Base-by-base conservation (phyloP, 768 basidiomycete species). In the Clathrus columnatus region DNA sequence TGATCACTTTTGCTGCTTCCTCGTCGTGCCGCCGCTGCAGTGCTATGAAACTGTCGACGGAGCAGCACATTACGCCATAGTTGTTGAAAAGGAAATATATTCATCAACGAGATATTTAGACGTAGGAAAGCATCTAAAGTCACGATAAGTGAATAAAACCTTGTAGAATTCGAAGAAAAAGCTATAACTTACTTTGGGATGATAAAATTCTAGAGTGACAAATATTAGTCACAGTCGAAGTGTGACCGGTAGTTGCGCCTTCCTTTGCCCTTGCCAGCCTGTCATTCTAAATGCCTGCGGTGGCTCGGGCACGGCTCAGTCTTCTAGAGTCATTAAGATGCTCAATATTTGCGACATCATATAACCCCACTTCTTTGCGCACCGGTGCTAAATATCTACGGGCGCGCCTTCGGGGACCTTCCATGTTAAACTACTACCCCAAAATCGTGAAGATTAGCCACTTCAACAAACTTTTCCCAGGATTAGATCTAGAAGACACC, bases 351-450 rank as follows among this genome's bases (percentile, higher is more conserved):
- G 81, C 91, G 64, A 95, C 91, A 7, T 75, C 85, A 3, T 91
- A 87, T 71, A 97, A 97, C 70, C 94, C 94, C 0, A 77, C 77
- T 2, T 80, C 79, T 24, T 66, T 81, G 14, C 84, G 94, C 17
- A 93, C 88, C 0, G 95, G 95, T 17, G 86, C 91, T 24, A 97
- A 97, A 72, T 92, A 95, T 72, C 82, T 97, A 46, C 83, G 86
- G 18, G 75, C 79, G 14, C 77, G 86, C 17, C 80, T 97, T 30
- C 81, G 84, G 0, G 95, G 94, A 0, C 91, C 91, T 0, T 78
- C 90, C 24, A 88, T 96, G 84, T 65, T 85, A 60, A 72, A 79
- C 4, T 97, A 97, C 72, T 93, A 94, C 70, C 87, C 87, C 0
- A 50, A 59, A 20, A 68, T 72, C n/a, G 62, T 87, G 57, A 74